Conservation (phyloP, 768 basidiomycete species). For the Agrocybe pediades region DNA sequence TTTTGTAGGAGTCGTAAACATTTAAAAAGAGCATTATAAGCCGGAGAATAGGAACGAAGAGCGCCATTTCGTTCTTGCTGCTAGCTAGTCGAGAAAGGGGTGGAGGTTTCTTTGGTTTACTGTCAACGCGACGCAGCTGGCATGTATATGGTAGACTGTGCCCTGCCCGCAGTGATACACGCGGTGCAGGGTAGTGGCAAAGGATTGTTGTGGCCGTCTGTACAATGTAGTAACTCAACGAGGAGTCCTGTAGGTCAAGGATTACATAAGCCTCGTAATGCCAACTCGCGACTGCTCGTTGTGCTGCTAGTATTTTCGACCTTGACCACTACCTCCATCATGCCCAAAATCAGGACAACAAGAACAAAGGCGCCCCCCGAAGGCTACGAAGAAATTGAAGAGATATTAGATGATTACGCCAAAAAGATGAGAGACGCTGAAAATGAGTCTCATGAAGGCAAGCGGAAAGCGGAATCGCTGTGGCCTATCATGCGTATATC, state of each 20-base stretch:
- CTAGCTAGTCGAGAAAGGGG: not conserved
- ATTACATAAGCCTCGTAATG: slow-evolving; percentile 8
- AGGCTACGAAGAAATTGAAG: slow-evolving; percentile 93
- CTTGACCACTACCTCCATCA: slow-evolving; percentile 30
- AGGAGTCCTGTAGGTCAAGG: not conserved
- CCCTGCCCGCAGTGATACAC: slow-evolving; percentile 23
- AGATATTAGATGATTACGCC: slow-evolving; percentile 96
- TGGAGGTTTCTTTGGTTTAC: not conserved
- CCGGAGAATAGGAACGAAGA: slow-evolving; percentile 68
- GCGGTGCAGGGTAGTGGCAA: slow-evolving; percentile 19
- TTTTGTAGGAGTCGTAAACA: slow-evolving; percentile 85
- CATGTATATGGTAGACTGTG: slow-evolving; percentile 10
- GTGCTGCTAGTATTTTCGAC: not conserved
- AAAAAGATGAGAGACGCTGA: slow-evolving; percentile 99
- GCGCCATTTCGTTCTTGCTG: slow-evolving; percentile 50
- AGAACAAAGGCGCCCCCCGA: slow-evolving; percentile 95
- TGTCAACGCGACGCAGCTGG: slow-evolving; percentile 9
- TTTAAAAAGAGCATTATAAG: slow-evolving; percentile 75
- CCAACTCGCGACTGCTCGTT: not conserved
- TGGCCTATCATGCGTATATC: slow-evolving; percentile 99
- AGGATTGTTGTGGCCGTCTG: no score
- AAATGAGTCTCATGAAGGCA: slow-evolving; percentile 98
- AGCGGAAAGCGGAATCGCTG: slow-evolving; percentile 88
- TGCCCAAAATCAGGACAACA: slow-evolving; percentile 94
- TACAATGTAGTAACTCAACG: no score